A percentile compares a stretch with the other conserved stretches of the same genome.
phyloP scores from a whole-genome alignment of 2,329 filamentous ascomycete species.

The Ceratocystis diversiconidia region DNA sequence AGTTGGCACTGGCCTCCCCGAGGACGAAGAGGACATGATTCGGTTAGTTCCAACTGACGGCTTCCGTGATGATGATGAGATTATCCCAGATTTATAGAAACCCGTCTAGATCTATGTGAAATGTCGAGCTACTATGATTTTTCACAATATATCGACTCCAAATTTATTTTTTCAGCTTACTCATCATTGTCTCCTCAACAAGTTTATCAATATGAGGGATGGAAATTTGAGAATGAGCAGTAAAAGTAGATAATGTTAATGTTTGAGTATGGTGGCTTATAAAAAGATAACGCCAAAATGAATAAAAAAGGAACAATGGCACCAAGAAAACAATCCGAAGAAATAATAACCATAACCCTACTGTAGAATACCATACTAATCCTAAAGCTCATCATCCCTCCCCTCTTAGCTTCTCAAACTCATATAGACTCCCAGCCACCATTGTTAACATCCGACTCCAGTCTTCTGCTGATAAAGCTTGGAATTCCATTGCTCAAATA shows the following conservation, averaged over 20 bases:
- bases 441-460: slow-evolving; percentile 93
- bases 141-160: not conserved
- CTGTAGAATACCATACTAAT: not conserved
- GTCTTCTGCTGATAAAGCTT: slow-evolving; percentile 72
- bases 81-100: not conserved
- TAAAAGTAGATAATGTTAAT: not conserved
- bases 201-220: too few relatives aligned
- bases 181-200: not conserved
- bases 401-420: not conserved
- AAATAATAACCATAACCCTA: not conserved
- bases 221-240: not conserved
- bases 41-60: not conserved
- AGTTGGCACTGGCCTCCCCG: not conserved
- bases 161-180: not conserved
- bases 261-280: not conserved
- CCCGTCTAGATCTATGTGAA: not conserved
- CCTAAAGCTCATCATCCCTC: not conserved
- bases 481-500: slow-evolving; percentile 82
- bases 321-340: not conserved
- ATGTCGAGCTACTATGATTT: not conserved
- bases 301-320: not conserved
- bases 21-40: not conserved
- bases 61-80: not conserved
- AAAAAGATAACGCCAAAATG: not conserved
- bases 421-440: slow-evolving; percentile 87